Conservation (phyloP, 768 basidiomycete species). For the Phaeotremella fagi region DNA sequence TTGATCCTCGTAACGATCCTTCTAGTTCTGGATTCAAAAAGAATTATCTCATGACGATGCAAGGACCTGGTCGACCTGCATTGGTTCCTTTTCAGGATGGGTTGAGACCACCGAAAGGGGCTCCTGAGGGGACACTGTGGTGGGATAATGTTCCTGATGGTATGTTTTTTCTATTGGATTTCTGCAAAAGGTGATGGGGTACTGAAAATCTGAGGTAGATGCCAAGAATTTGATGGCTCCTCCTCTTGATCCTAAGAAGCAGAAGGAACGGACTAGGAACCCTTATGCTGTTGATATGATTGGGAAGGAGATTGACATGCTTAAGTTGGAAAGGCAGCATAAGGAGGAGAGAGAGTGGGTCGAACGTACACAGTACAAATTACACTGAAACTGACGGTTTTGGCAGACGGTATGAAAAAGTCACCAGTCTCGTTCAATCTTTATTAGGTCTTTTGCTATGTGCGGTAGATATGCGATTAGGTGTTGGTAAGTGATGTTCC, state of each 20-base stretch:
- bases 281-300: slow-evolving; percentile 32
- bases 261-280: slow-evolving; percentile 31
- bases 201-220: slow-evolving; percentile 12
- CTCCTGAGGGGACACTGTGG: slow-evolving; percentile 45
- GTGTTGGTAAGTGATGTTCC: slow-evolving; percentile 22
- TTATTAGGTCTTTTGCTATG: slow-evolving; percentile 42
- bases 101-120: slow-evolving; percentile 36
- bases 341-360: slow-evolving; percentile 40
- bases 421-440: slow-evolving; percentile 42
- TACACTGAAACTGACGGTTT: slow-evolving; percentile 1
- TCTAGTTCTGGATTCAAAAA: slow-evolving; percentile 28
- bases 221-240: slow-evolving; percentile 39
- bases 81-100: slow-evolving; percentile 48
- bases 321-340: slow-evolving; percentile 31
- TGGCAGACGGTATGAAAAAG: slow-evolving; percentile 43
- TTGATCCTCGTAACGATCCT: slow-evolving; percentile 30
- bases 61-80: slow-evolving; percentile 46
- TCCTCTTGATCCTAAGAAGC: slow-evolving; percentile 37
- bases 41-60: slow-evolving; percentile 49
- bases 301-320: slow-evolving; percentile 41
- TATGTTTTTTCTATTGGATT: slow-evolving; percentile 11
- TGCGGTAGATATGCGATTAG: slow-evolving; percentile 40
- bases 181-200: neutral
- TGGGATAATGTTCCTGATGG: slow-evolving; percentile 48
- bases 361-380: neutral